Evolutionary conservation across 2,329 filamentous ascomycete genomes (phyloP).

Genomic region (Ceratocystis diversiconidia): DNA sequence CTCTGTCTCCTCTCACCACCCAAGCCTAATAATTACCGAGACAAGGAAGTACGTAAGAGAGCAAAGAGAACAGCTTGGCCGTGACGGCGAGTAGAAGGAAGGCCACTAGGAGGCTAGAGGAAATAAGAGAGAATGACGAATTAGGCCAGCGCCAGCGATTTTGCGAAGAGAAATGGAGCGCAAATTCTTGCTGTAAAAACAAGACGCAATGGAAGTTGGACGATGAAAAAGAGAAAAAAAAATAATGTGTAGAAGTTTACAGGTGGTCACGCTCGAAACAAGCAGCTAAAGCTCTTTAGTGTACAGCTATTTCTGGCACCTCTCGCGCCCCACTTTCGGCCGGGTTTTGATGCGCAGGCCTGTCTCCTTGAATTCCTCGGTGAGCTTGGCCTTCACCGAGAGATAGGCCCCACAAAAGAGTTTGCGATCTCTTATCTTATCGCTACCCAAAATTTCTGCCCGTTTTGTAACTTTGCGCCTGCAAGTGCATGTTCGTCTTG

Average conservation of each 20-base stretch:
- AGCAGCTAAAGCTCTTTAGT: not conserved
- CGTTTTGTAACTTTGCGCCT: constrained; percentile 7
- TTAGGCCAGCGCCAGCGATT: too few relatives aligned
- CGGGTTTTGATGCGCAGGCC: not conserved
- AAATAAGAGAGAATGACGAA: not conserved
- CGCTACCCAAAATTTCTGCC: constrained; percentile 9
- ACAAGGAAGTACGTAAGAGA: not conserved
- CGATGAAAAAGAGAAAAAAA: not conserved
- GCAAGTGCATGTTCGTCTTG: not conserved
- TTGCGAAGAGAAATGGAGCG: too few relatives aligned
- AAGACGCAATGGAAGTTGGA: too few relatives aligned
- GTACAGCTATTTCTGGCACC: not conserved
- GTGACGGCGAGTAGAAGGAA: not conserved
- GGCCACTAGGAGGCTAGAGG: not conserved
- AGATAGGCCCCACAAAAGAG: constrained; percentile 16
- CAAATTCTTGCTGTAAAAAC: too few relatives aligned
- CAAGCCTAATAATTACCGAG: not conserved
- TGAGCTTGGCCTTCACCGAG: not conserved
- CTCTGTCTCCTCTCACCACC: not conserved
- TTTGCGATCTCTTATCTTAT: constrained; percentile 14
- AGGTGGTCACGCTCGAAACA: not conserved
- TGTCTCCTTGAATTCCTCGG: not conserved
- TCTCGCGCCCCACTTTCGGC: not conserved
- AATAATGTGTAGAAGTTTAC: not conserved
- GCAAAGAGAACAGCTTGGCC: constrained; percentile 11